These are phyloP conservation scores for Trichoderma sp. DNA, from an alignment of 2,329 filamentous ascomycete species.

Conservation along the genomic window DNA sequence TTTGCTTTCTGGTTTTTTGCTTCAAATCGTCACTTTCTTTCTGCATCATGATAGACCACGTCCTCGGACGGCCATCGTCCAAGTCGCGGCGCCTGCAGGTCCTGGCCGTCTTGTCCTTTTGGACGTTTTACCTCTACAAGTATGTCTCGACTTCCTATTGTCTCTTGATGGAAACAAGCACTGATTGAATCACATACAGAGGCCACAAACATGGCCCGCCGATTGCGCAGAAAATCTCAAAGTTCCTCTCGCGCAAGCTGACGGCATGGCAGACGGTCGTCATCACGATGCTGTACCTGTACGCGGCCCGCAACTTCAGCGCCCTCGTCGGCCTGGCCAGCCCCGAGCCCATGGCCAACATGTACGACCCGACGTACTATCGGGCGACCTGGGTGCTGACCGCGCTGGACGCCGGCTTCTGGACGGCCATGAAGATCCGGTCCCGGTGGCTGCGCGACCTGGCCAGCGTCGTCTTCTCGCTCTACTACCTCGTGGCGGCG, in stretches of 20 bases:
- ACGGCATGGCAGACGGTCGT: slow-evolving; percentile 90
- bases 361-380: slow-evolving; percentile 92
- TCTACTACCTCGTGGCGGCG: slow-evolving; percentile 90
- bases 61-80: slow-evolving; percentile 85
- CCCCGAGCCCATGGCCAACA: slow-evolving; percentile 89
- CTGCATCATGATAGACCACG: slow-evolving; percentile 72
- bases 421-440: slow-evolving; percentile 94
- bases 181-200: slow-evolving; percentile 48
- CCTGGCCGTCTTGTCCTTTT: slow-evolving; percentile 86
- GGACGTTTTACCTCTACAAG: slow-evolving; percentile 82
- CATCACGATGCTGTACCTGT: slow-evolving; percentile 86
- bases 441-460: slow-evolving; percentile 78
- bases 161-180: not conserved
- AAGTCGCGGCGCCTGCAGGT: slow-evolving; percentile 93
- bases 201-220: slow-evolving; percentile 90
- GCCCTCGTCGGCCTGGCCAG: slow-evolving; percentile 88
- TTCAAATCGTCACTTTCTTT: not conserved
- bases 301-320: slow-evolving; percentile 88
- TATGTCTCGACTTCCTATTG: slow-evolving; percentile 43
- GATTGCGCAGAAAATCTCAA: slow-evolving; percentile 68
- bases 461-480: slow-evolving; percentile 77
- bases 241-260: slow-evolving; percentile 67
- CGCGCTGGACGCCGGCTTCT: slow-evolving; percentile 92
- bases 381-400: slow-evolving; percentile 96
- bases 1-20: not conserved